Evolutionary conservation across 805 yeast species (phyloP), one percentile per base, ranked within the genome.

Genomic region (Cyberlindnera mrakii): DNA sequence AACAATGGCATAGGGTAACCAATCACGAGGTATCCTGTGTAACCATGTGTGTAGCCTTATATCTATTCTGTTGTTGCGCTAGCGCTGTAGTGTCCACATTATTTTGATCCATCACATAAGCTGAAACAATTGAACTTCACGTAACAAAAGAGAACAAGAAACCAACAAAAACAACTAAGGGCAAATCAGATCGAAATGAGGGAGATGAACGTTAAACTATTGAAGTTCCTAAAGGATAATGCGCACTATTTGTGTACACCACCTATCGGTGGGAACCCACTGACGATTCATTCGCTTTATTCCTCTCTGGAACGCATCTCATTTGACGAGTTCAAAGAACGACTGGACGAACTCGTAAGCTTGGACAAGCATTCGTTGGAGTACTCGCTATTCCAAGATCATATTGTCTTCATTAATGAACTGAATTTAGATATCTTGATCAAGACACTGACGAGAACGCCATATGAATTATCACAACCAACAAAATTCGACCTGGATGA

Each of bases 401-500:
- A 27, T 1, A 40, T 55, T 5, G 43, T 42, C 6, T 57, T 55
- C 42, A 50, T 57, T 23, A 57, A 51, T 35, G 43, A 40, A 27
- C 5, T 35, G 25, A 55, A 54, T 30, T 13, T 53, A 17, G 20
- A 34, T 1, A 20, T 45, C 10, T 25, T 52, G 31, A 11, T 41
- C n/a, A 40, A 41, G 6, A 29, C 23, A 27, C 6, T 37, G n/a
- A 11, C 25, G n/a, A 35, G 18, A 16, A 16, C 16, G 14, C 14
- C 38, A 15, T 23, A 6, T 6, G 30, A 23, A n/a, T 16, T 20
- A 23, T 23, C 27, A 9, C 27, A 5, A 23, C 11, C 11, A 23
- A 9, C 27, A 23, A 8, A 23, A 4, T 23, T 23, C 9, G 27
- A 23, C 11, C 27, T 23, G 3, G 27, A 23, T 8, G 27, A 23